Evolutionary conservation across 768 basidiomycete genomes (phyloP).

Genomic region (Suillus clintonianus): DNA sequence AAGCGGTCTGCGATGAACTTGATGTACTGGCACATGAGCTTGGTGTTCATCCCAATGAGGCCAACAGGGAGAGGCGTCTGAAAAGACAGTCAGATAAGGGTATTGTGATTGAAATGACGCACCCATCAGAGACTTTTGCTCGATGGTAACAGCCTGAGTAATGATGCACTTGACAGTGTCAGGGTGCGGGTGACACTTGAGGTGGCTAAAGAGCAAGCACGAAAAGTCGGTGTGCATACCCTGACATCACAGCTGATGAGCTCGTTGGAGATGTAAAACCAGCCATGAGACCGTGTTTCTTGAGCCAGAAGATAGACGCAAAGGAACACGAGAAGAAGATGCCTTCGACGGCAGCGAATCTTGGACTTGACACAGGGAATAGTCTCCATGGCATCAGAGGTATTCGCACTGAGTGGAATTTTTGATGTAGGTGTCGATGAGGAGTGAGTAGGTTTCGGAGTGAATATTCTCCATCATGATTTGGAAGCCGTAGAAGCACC

Average conservation of each 20-base stretch:
- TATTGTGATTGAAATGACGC: too few species aligned
- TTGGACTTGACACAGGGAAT: constrained; percentile 92
- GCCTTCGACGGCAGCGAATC: constrained; percentile 92
- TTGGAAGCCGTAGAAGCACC: too few species aligned
- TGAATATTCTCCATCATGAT: too few species aligned
- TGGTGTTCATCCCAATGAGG: too few species aligned
- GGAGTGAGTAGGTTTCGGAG: too few species aligned
- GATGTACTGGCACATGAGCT: too few species aligned
- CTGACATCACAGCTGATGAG: constrained; percentile 94
- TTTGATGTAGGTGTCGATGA: constrained; percentile 94
- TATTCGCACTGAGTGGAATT: constrained; percentile 72
- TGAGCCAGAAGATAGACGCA: constrained; percentile 94
- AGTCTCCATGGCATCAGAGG: constrained; percentile 87
- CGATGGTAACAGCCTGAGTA: too few species aligned
- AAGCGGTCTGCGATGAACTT: too few species aligned
- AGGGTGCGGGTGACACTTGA: constrained; percentile 80
- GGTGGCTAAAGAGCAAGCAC: constrained; percentile 83
- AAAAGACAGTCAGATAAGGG: too few species aligned
- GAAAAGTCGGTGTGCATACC: constrained; percentile 98
- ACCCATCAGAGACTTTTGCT: too few species aligned
- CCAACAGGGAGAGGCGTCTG: too few species aligned
- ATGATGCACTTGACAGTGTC: constrained; percentile 72
- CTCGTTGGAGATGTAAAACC: constrained; percentile 91
- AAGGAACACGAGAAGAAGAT: constrained; percentile 97
- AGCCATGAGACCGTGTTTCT: constrained; percentile 98